Percentiles rank a stretch among this genome's conserved stretches.
phyloP scores from a whole-genome alignment of 257 asterid species.

The Euphrasia confusa region DNA sequence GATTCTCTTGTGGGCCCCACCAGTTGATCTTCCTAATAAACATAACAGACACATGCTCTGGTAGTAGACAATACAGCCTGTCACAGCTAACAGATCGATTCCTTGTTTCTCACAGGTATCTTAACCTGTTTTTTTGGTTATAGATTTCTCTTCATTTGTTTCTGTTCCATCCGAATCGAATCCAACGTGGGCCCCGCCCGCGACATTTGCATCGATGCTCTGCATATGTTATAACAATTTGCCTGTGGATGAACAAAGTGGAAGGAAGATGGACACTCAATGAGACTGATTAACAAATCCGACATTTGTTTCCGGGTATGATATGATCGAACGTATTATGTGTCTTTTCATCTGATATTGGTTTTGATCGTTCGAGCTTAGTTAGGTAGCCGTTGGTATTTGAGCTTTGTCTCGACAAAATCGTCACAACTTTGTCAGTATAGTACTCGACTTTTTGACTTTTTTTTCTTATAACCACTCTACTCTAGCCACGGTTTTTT shows the following conservation, averaged over 20 bases:
- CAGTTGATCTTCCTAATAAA: neutral
- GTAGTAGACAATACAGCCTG: slow-evolving; percentile 54
- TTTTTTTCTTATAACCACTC: neutral
- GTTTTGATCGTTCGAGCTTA: neutral
- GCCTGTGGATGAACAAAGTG: slow-evolving; percentile 1
- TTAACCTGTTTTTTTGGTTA: too few species aligned
- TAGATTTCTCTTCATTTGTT: too few species aligned
- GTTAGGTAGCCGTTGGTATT: neutral
- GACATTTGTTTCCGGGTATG: slow-evolving; percentile 31
- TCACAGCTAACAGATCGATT: slow-evolving; percentile 23
- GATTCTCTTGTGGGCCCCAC: slow-evolving; percentile 42
- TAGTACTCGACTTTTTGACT: neutral
- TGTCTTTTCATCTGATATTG: neutral
- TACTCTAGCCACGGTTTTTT: slow-evolving; percentile 2
- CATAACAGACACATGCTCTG: slow-evolving; percentile 41
- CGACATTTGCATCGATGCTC: slow-evolving; percentile 16
- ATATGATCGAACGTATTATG: neutral
- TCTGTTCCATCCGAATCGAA: too few species aligned
- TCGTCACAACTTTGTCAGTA: too few species aligned
- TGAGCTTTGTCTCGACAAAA: neutral
- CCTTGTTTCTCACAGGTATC: too few species aligned
- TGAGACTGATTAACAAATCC: slow-evolving; percentile 28
- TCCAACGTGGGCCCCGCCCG: too few species aligned
- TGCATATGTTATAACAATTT: slow-evolving; percentile 14
- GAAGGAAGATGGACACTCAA: slow-evolving; percentile 15